Percentiles rank a stretch among this genome's conserved stretches.
Evolutionary conservation across 176 grass and related monocot genomes (phyloP).

Genomic region (Aegilops bicornis): DNA sequence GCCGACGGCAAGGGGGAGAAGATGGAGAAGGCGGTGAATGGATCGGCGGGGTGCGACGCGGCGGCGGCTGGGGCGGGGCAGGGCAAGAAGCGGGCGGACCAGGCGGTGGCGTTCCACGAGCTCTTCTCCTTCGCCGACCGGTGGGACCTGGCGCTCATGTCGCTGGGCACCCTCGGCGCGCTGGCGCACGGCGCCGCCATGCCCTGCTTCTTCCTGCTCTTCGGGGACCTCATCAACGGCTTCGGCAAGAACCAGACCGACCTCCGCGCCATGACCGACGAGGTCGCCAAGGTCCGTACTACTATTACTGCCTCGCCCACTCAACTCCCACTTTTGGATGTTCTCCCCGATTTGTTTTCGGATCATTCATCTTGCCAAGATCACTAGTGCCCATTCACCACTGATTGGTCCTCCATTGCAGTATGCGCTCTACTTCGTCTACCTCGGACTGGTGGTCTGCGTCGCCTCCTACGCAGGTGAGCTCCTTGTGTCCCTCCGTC

Average conservation of each 20-base stretch:
- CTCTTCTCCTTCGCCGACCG: constrained; percentile 82
- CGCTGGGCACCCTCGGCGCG: constrained; percentile 65
- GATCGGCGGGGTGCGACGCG: constrained; percentile 28
- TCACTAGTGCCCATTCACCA: neutral
- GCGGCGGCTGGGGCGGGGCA: constrained; percentile 28
- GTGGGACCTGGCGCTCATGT: constrained; percentile 83
- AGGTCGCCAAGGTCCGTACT: constrained; percentile 86
- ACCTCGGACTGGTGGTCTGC: constrained; percentile 93
- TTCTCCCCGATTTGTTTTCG: neutral
- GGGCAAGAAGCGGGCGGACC: constrained; percentile 77
- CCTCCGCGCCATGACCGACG: constrained; percentile 85
- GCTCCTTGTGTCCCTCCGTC: constrained; percentile 25
- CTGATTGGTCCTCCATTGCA: constrained; percentile 25
- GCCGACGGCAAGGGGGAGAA: constrained; percentile 45
- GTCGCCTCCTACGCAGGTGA: constrained; percentile 83
- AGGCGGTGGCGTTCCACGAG: constrained; percentile 82
- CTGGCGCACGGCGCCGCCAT: constrained; percentile 92
- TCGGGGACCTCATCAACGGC: constrained; percentile 94
- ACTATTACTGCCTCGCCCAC: neutral
- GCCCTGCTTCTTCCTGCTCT: constrained; percentile 98
- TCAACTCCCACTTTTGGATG: neutral
- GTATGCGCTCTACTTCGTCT: constrained; percentile 97
- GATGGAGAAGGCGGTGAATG: constrained; percentile 10
- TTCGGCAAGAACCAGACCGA: constrained; percentile 97
- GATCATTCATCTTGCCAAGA: neutral